Evolutionary conservation across 345 rosid genomes (phyloP).

Genomic region (Pistacia atlantica): DNA sequence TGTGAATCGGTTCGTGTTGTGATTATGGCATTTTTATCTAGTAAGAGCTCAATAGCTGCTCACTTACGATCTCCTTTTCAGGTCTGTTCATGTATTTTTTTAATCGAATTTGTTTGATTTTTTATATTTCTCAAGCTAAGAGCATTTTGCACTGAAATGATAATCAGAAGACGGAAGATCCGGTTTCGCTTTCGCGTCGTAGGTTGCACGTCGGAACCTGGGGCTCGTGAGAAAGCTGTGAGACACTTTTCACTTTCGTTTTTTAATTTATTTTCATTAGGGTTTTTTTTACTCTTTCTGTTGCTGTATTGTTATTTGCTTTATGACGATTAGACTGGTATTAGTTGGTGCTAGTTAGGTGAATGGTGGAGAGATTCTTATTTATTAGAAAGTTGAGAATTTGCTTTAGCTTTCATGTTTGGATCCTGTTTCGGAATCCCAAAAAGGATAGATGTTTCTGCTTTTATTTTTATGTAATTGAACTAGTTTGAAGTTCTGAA

Average conservation of each 20-base stretch:
- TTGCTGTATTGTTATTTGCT: not conserved
- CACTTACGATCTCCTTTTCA: constrained; percentile 60
- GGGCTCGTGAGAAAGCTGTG: constrained; percentile 93
- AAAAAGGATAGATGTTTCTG: not conserved
- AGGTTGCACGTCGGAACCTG: constrained; percentile 77
- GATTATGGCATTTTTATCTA: constrained; percentile 66
- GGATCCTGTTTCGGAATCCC: not conserved
- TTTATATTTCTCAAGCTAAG: constrained; percentile 19
- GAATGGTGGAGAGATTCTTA: not conserved
- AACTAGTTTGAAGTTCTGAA: not conserved
- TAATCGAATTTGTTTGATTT: constrained; percentile 12
- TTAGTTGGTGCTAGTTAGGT: constrained; percentile 4
- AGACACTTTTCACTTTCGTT: constrained; percentile 27
- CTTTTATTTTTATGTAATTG: not conserved
- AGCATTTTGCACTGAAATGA: not conserved
- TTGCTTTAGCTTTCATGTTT: constrained; percentile 6
- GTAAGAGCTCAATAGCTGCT: constrained; percentile 44
- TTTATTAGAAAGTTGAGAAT: not conserved
- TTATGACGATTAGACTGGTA: not conserved
- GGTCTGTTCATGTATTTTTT: constrained; percentile 33
- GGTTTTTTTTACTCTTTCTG: not conserved
- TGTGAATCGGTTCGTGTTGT: not conserved
- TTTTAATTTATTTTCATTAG: not conserved
- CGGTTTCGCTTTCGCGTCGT: constrained; percentile 52
- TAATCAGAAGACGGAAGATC: constrained; percentile 48